These are phyloP conservation scores for Cladosporium velox DNA, from an alignment of 2,329 filamentous ascomycete genomes.

Conservation along the genomic window DNA sequence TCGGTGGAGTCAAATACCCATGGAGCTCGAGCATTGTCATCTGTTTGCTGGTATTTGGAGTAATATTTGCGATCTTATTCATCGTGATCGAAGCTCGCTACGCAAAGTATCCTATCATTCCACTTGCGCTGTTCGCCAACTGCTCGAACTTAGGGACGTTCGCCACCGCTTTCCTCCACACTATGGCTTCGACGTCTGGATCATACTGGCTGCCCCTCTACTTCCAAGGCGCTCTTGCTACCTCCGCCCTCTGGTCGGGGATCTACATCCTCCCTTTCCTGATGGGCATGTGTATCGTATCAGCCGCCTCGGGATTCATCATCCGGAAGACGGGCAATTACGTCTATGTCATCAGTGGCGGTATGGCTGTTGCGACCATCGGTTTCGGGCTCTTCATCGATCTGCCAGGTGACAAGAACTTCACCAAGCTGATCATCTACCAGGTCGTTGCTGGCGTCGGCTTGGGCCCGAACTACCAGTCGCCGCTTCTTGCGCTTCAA, in stretches of 20 bases:
- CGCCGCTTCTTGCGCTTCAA: slow-evolving; percentile 68
- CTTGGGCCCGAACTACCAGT: slow-evolving; percentile 68
- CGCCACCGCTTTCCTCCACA: slow-evolving; percentile 69
- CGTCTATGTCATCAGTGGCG: slow-evolving; percentile 32
- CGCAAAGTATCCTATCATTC: slow-evolving; percentile 74
- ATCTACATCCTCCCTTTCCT: slow-evolving; percentile 35
- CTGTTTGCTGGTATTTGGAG: slow-evolving; percentile 56
- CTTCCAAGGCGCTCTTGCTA: slow-evolving; percentile 58
- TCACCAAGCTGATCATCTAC: slow-evolving; percentile 49
- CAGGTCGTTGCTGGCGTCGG: slow-evolving; percentile 66
- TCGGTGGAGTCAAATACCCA: slow-evolving; percentile 54
- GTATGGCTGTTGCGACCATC: slow-evolving; percentile 38
- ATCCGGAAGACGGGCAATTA: slow-evolving; percentile 41
- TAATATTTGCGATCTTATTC: slow-evolving; percentile 62
- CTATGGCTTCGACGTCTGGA: slow-evolving; percentile 73
- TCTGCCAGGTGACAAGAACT: slow-evolving; percentile 36
- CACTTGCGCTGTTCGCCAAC: slow-evolving; percentile 67
- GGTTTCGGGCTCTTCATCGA: slow-evolving; percentile 42
- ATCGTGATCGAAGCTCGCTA: slow-evolving; percentile 67
- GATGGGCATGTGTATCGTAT: slow-evolving; percentile 44
- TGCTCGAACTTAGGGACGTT: slow-evolving; percentile 67
- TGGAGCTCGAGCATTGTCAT: slow-evolving; percentile 59
- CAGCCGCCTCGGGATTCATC: slow-evolving; percentile 51
- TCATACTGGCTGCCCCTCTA: slow-evolving; percentile 84
- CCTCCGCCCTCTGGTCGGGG: too few relatives aligned